These are phyloP conservation scores for Penicillium coffeae DNA, from an alignment of 495 filamentous ascomycete species.

Conservation along the genomic window DNA sequence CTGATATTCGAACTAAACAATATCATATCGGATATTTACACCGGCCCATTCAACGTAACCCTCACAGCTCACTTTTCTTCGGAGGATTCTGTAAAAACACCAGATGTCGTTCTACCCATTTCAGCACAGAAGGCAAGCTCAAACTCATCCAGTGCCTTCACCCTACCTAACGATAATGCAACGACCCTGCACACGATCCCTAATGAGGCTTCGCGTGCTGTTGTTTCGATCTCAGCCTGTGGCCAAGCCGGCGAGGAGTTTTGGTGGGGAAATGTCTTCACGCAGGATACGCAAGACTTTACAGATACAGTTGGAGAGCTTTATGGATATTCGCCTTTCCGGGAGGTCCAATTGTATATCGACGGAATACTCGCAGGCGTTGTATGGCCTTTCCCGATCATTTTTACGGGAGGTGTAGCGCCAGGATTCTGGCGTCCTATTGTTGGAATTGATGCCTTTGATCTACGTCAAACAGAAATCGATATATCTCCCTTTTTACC, in stretches of 20 bases:
- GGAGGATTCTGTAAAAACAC: constrained; percentile 42
- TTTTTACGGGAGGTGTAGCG: constrained; percentile 84
- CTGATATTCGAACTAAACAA: constrained; percentile 85
- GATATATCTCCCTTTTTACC: constrained; percentile 79
- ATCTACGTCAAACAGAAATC: constrained; percentile 76
- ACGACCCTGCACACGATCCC: constrained; percentile 55
- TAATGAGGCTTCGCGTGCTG: constrained; percentile 59
- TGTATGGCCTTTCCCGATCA: constrained; percentile 79
- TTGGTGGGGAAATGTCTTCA: constrained; percentile 84
- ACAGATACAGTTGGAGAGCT: constrained; percentile 50
- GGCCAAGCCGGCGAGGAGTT: constrained; percentile 82
- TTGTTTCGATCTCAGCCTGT: constrained; percentile 72
- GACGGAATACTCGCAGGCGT: constrained; percentile 75
- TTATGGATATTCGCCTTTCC: constrained; percentile 72
- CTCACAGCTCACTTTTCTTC: constrained; percentile 69
- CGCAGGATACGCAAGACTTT: constrained; percentile 60
- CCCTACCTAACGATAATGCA: constrained; percentile 61
- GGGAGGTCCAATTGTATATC: constrained; percentile 78
- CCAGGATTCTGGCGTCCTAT: constrained; percentile 82
- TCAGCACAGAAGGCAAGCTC: constrained; percentile 53
- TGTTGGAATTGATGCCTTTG: constrained; percentile 80
- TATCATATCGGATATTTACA: constrained; percentile 69
- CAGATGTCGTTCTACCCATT: constrained; percentile 71
- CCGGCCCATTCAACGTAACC: constrained; percentile 76
- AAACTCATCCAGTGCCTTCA: constrained; percentile 63